phyloP scores from a whole-genome alignment of 306 rosid species.

The Rubus idaeus region DNA sequence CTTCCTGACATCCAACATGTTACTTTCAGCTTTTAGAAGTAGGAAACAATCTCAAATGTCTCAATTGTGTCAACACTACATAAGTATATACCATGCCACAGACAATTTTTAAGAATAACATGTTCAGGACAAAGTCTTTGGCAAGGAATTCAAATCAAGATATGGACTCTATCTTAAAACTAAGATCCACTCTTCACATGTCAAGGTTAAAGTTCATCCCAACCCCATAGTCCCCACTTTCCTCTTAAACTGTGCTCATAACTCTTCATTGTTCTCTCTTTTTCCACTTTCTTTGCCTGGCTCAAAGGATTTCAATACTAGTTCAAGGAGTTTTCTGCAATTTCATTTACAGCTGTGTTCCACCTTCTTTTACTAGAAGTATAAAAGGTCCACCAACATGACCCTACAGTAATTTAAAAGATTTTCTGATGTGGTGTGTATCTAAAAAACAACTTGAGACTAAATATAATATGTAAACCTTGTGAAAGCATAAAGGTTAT shows the following conservation, averaged over 20 bases:
- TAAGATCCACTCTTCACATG: neutral
- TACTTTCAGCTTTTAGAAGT: neutral
- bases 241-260: neutral
- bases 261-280: neutral
- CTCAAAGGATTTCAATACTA: neutral
- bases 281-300: neutral
- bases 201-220: neutral
- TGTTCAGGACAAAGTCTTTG: neutral
- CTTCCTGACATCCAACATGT: constrained; percentile 66
- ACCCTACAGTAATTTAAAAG: neutral
- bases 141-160: neutral
- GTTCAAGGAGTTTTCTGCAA: neutral
- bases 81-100: neutral
- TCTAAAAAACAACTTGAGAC: neutral
- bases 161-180: neutral
- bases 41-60: neutral
- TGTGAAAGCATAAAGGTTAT: constrained; percentile 1
- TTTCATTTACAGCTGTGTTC: neutral
- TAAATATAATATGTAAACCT: neutral
- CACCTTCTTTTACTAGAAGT: neutral
- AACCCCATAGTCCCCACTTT: neutral
- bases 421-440: neutral
- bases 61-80: neutral
- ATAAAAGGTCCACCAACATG: neutral
- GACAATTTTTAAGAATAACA: neutral